Evolutionary conservation across 768 basidiomycete species (phyloP).

Genomic region (Strobilomyces dryophilus): DNA sequence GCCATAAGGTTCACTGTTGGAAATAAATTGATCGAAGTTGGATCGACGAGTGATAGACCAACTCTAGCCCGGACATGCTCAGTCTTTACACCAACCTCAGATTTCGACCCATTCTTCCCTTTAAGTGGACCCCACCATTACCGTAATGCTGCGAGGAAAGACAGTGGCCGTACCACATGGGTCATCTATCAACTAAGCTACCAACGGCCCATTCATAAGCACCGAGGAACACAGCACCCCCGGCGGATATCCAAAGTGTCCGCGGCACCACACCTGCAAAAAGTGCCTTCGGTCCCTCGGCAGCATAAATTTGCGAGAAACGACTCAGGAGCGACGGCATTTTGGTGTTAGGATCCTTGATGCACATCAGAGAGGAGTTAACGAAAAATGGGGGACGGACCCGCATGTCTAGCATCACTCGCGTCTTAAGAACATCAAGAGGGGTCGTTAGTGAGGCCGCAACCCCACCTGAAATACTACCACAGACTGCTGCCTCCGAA

Average conservation of each 20-base stretch:
- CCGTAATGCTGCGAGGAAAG: not conserved
- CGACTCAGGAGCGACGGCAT: slow-evolving; percentile 55
- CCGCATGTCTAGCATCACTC: slow-evolving; percentile 90
- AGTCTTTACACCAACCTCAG: not conserved
- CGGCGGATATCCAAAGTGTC: slow-evolving; percentile 94
- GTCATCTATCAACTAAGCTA: slow-evolving; percentile 36
- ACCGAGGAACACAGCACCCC: slow-evolving; percentile 97
- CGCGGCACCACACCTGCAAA: slow-evolving; percentile 88
- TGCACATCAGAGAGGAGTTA: not conserved
- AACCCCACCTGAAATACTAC: slow-evolving; percentile 84
- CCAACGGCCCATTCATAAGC: slow-evolving; percentile 82
- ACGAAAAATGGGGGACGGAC: slow-evolving; percentile 39
- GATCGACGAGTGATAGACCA: not conserved
- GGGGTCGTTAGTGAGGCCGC: slow-evolving; percentile 92
- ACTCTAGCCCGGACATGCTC: not conserved
- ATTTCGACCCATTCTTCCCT: not conserved
- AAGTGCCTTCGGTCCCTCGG: slow-evolving; percentile 71
- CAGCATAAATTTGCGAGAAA: slow-evolving; percentile 58
- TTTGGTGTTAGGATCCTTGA: slow-evolving; percentile 47
- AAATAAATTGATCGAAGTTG: too few relatives aligned
- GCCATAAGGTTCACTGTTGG: too few relatives aligned
- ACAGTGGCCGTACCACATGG: not conserved
- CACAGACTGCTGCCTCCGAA: slow-evolving; percentile 82
- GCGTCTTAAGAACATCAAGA: slow-evolving; percentile 93
- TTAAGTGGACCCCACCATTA: not conserved